Evolutionary conservation across 805 yeast genomes (phyloP).

Genomic region (Brettanomyces naardenensis): DNA sequence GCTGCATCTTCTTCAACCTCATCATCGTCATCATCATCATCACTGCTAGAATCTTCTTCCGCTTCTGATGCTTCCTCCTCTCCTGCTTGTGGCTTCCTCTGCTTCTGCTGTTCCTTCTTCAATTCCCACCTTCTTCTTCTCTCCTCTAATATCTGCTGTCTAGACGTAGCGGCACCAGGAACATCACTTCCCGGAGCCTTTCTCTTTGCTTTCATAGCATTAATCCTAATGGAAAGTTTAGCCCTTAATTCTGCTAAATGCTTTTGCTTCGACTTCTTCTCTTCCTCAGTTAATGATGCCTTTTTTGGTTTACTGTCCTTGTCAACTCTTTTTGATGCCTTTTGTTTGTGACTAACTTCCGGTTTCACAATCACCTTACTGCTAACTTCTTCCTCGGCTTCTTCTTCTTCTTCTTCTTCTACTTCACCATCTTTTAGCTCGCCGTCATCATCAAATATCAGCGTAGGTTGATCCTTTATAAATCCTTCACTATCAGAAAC

Average conservation of each 20-base stretch:
- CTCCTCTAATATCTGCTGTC: constrained; percentile 71
- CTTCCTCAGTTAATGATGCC: constrained; percentile 35
- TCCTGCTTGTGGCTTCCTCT: constrained; percentile 25
- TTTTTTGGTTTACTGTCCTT: constrained; percentile 10
- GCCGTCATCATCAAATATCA: constrained; percentile 70
- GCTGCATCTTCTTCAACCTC: constrained; percentile 27
- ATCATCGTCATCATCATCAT: constrained; percentile 17
- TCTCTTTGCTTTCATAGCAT: constrained; percentile 63
- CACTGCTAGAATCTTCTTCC: constrained; percentile 29
- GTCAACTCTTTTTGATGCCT: constrained; percentile 3
- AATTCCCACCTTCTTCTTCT: constrained; percentile 42
- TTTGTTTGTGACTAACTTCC: background rate
- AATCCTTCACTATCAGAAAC: constrained; percentile 23
- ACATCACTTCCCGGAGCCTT: constrained; percentile 85
- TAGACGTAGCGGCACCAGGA: constrained; percentile 74
- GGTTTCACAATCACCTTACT: constrained; percentile 1
- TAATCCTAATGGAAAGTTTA: constrained; percentile 71
- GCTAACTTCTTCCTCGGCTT: constrained; percentile 6
- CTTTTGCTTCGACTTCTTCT: constrained; percentile 40
- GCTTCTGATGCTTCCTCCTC: constrained; percentile 34
- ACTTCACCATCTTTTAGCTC: constrained; percentile 31
- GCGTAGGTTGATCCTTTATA: constrained; percentile 20
- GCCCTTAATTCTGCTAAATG: constrained; percentile 64
- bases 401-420: constrained; percentile 8
- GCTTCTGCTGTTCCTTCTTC: constrained; percentile 17